These are phyloP conservation scores for Phytophthora melonis DNA, from an alignment of 352 stramenopile genomes.

Conservation along the genomic window DNA sequence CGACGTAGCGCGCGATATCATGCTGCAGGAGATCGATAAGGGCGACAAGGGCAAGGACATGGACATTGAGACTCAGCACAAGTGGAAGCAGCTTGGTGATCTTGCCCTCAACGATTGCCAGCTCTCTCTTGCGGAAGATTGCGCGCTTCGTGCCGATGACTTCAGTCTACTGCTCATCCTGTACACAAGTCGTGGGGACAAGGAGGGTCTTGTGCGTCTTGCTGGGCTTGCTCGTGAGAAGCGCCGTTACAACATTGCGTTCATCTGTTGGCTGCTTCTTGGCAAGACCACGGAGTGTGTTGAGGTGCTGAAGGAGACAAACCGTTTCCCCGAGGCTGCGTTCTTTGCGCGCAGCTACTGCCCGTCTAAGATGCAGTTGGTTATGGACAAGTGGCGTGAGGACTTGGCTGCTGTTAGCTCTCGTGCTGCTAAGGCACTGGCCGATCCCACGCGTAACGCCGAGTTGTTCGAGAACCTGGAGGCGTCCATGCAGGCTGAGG, in stretches of 20 bases:
- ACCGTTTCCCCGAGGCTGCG: constrained; percentile 97
- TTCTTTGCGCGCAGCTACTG: constrained; percentile 99
- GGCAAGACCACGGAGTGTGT: constrained; percentile 96
- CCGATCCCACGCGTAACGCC: constrained; percentile 91
- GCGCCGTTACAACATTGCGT: constrained; percentile 96
- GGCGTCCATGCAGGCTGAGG: constrained; percentile 95
- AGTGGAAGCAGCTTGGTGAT: constrained; percentile 98
- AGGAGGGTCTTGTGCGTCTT: constrained; percentile 91
- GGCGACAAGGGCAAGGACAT: constrained; percentile 75
- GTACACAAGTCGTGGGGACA: constrained; percentile 96
- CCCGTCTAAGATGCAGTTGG: constrained; percentile 94
- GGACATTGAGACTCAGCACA: constrained; percentile 96
- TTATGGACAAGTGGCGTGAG: constrained; percentile 97
- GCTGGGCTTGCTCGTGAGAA: constrained; percentile 89
- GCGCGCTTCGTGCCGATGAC: constrained; percentile 95
- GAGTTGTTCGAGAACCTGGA: constrained; percentile 97
- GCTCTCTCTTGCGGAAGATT: constrained; percentile 95
- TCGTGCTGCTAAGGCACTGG: constrained; percentile 95
- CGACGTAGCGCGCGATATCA: constrained; percentile 94
- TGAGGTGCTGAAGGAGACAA: constrained; percentile 95
- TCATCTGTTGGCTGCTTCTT: constrained; percentile 96
- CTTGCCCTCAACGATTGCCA: constrained; percentile 94
- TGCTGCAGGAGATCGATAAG: constrained; percentile 90
- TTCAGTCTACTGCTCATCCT: constrained; percentile 97
- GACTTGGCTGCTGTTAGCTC: constrained; percentile 89